Evolutionary conservation across 768 basidiomycete species (phyloP), one percentile per base, ranked within the genome.

Genomic region (Boletus eberwhitei): DNA sequence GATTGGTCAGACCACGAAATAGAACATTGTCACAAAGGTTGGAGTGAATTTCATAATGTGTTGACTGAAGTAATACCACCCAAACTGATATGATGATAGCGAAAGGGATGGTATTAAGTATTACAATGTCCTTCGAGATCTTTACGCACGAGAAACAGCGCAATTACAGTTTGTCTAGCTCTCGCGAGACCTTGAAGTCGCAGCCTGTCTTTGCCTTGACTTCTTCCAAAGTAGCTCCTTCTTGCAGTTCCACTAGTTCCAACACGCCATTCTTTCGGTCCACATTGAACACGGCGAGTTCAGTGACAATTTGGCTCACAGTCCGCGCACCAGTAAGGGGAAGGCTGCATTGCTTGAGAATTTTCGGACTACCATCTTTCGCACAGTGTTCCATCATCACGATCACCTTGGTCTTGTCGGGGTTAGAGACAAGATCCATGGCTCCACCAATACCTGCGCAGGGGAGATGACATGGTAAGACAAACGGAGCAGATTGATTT

Each of bases 351-450:
- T 87, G 73, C 63, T 83, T 77, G 58, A 96, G 77, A 54, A 98
- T 87, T 78, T 98, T 98, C 35, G 88, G 87, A 61, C 84, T 85
- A 39, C 93, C 95, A 63, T 92, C 86, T 74, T 92, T 93, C 42
- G 91, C 87, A 65, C 84, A 83, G 73, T 96, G 94, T 64, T 97
- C 94, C 82, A 93, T 89, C 32, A 91, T 81, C 7, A 79, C 92
- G 52, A 96, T 90, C 56, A 94, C 87, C 72, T 88, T 95, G 39
- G 95, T 98, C 73, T 87, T 87, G 72, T 96, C 93, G 2, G 94
- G 95, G 74, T 96, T 97, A 54, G 94, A 96, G 53, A 93, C 93
- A 45, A 95, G 84, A 68, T 96, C 93, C 93, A 95, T 95, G 12
- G 94, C 94, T 48, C 94, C 95, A 13, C 95, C 95, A 67, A 97